Evolutionary conservation across 345 rosid genomes (phyloP), one percentile per base, ranked within the genome.

Genomic region (Combretum micranthum): DNA sequence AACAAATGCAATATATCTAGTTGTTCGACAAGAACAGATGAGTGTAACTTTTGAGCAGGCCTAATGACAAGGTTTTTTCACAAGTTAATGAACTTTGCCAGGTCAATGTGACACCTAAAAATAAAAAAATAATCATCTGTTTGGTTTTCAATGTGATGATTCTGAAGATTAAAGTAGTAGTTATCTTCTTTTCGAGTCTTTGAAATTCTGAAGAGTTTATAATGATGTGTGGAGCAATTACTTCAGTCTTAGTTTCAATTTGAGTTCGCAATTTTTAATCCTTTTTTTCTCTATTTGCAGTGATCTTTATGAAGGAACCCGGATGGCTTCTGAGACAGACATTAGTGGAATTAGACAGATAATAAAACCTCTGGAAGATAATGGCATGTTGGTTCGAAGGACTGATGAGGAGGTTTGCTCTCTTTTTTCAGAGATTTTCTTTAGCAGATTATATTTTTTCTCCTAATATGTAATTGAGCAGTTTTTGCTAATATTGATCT

Each of bases 301-400:
- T 67, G 98, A 92, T 76, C 78, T 88, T 48, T 92, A 92, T 32
- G 98, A 92, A 76, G 98, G 97, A 53, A 76, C 97, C 20, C 72
- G 97, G 53, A 82, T 77, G 76, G 96, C 97, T 2, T 80, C 68
- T 66, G 76, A 70, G 53, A 68, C 79, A 9, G 98, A 92, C 75
- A 71, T 88, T 25, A 43, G 74, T 57, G 97, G 97, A 61, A 92
- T 88, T 48, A 88, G 75, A 76, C 80, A 79, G 51, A 66, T 88
- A 50, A 61, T 92, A 64, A 77, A 70, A 61, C 96, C 98, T 55
- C 61, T 88, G 26, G 90, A 81, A 73, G 87, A 86, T 56, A 71
- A 87, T 47, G 97, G 93, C 47, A 69, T 70, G 46, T 66, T 92
- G 71, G 75, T 92, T 22, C 80, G 55, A 11, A 68, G 98, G 69